Conservation (phyloP, 257 asterid genomes). For the Ehretia macrophylla region DNA sequence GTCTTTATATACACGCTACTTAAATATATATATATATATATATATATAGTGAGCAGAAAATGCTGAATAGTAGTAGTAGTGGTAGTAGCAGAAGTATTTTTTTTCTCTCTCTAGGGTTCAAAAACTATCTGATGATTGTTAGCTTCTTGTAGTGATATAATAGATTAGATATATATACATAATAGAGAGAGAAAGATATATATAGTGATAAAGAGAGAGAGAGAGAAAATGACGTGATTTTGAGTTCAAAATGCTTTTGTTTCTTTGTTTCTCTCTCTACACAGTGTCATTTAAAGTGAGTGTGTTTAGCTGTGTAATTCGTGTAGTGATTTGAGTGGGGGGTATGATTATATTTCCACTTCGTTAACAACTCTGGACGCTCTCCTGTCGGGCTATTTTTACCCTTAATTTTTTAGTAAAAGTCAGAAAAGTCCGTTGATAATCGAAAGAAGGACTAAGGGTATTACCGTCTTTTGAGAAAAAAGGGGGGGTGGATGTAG, state of each 20-base stretch:
- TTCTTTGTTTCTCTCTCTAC: conserved; percentile 1
- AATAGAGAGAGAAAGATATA: too few species aligned
- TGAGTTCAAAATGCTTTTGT: background rate
- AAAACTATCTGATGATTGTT: background rate
- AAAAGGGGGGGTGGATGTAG: conserved; percentile 1
- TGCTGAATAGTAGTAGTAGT: conserved; percentile 3
- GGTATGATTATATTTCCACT: background rate
- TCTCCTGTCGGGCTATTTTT: too few species aligned
- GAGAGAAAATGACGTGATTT: background rate
- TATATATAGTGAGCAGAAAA: conserved; percentile 10
- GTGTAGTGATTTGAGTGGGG: background rate
- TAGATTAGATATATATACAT: background rate
- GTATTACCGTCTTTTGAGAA: background rate
- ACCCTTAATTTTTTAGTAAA: too few species aligned
- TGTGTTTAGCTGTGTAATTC: background rate
- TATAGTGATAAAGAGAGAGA: conserved; percentile 1
- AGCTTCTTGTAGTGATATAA: background rate
- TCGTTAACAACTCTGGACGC: background rate
- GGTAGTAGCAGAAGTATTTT: background rate
- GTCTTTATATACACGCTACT: background rate
- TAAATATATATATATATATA: conserved; percentile 1
- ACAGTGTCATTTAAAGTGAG: background rate
- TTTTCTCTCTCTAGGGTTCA: conserved; percentile 14
- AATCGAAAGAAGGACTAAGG: background rate
- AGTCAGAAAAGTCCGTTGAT: background rate